Evolutionary conservation across 2,329 filamentous ascomycete species (phyloP), one percentile per base, ranked within the genome.

Genomic region (Penicillium sumatraense): DNA sequence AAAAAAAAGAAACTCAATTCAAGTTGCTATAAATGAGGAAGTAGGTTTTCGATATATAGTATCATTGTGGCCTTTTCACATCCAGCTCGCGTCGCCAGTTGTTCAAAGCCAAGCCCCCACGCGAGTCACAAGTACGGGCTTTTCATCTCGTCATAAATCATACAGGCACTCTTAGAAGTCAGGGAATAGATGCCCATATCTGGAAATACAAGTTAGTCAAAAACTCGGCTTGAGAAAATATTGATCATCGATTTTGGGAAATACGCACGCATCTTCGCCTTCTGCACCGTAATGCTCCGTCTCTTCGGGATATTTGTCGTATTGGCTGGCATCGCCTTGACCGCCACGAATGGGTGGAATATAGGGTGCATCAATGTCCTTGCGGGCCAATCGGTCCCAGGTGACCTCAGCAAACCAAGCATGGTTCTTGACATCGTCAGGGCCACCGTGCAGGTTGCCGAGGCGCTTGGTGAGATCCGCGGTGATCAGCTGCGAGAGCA

Each of bases 321-420:
- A 99, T 75, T 97, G 90, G 77, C 93, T 97, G 49, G 95, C 91
- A 78, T 99, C 95, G 56, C 95, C 95, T 26, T 91, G 89, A 38
- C 95, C 95, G 38, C 91, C 93, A 73, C 95, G 90, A 58, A 99
- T 93, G 0, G 95, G 95, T 14, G 95, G 95, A 52, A 96, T 95
- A 72, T 99, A 99, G 5, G 95, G 95, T 33, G 95, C 95, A 76
- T 99, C 95, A 58, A 99, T 99, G 68, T 99, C 95, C 78, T 97
- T 98, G 74, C 92, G 89, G 33, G 90, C 88, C 66, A 99, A 79
- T 60, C 95, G 83, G 69, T 99, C 95, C 95, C 95, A 99, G 2
- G 95, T 98, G 49, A 99, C 95, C 77, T 99, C 95, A 7, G 90
- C 85, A 71, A 99, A 99, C 95, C 95, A 99, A 1, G 90, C 84